These are phyloP conservation scores for Aureobasidium sp. DNA, from an alignment of 2,329 filamentous ascomycete species.

Conservation along the genomic window DNA sequence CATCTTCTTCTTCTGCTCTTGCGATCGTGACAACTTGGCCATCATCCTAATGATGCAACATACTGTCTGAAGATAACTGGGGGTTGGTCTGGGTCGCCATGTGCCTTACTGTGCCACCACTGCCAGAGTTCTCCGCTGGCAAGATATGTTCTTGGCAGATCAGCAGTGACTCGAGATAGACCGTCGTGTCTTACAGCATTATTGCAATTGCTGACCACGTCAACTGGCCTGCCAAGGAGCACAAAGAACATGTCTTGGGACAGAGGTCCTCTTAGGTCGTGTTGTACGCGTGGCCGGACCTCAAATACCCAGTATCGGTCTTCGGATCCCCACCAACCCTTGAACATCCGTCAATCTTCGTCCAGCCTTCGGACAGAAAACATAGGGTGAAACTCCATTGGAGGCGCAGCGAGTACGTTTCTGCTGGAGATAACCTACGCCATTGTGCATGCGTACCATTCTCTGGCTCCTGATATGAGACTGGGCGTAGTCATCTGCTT, in stretches of 20 bases:
- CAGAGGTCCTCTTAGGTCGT: background rate
- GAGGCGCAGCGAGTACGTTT: background rate
- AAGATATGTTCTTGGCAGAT: background rate
- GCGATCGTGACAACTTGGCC: background rate
- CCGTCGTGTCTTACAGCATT: background rate
- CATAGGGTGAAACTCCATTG: background rate
- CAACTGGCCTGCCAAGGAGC: background rate
- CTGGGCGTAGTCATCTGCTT: constrained; percentile 2
- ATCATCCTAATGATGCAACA: too few relatives aligned
- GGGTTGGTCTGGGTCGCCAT: background rate
- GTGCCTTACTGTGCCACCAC: background rate
- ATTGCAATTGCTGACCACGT: background rate
- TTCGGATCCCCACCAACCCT: constrained; percentile 2
- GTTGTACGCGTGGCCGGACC: constrained; percentile 3
- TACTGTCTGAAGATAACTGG: background rate
- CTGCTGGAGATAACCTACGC: background rate
- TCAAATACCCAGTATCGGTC: background rate
- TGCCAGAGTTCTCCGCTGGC: background rate
- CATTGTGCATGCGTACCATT: background rate
- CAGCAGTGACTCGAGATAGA: background rate
- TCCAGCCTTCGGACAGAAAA: background rate
- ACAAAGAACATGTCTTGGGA: background rate
- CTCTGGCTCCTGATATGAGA: background rate
- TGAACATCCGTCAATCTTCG: background rate
- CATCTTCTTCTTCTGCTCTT: background rate